Conservation (phyloP, 225 moss, liverwort and hornwort genomes). For the Pseudisothecium myosuroides region DNA sequence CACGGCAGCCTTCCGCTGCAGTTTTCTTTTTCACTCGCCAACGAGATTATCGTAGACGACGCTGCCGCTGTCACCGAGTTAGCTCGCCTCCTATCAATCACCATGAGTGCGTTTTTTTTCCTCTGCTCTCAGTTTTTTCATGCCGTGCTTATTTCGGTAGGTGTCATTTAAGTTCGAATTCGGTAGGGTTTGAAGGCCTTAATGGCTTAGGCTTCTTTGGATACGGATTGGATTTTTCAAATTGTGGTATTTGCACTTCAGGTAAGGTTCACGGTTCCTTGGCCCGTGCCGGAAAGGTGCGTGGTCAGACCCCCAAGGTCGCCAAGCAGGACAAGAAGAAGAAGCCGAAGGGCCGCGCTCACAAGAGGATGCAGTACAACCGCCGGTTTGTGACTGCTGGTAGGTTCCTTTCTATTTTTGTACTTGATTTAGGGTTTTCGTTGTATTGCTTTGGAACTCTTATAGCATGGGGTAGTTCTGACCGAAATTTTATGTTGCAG, state of each 20-base stretch:
- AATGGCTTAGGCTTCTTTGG: not conserved
- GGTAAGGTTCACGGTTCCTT: conserved; percentile 76
- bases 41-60: not conserved
- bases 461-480: not conserved
- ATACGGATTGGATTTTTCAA: not conserved
- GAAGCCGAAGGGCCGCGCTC: conserved; percentile 56
- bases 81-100: not conserved
- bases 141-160: not conserved
- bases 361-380: conserved; percentile 75
- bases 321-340: conserved; percentile 76
- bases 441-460: not conserved
- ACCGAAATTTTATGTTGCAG: conserved; percentile 3
- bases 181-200: not conserved
- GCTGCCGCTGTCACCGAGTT: not conserved
- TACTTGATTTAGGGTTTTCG: not conserved
- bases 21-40: not conserved
- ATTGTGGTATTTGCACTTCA: not conserved
- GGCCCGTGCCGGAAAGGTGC: conserved; percentile 69
- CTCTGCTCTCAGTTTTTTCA: not conserved
- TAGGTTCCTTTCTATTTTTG: not conserved
- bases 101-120: not conserved
- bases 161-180: not conserved
- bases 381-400: conserved; percentile 54
- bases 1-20: fast-evolving
- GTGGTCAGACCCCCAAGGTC: conserved; percentile 67